phyloP scores from a whole-genome alignment of 2,329 filamentous ascomycete genomes.

The Pestalotiopsis fici region DNA sequence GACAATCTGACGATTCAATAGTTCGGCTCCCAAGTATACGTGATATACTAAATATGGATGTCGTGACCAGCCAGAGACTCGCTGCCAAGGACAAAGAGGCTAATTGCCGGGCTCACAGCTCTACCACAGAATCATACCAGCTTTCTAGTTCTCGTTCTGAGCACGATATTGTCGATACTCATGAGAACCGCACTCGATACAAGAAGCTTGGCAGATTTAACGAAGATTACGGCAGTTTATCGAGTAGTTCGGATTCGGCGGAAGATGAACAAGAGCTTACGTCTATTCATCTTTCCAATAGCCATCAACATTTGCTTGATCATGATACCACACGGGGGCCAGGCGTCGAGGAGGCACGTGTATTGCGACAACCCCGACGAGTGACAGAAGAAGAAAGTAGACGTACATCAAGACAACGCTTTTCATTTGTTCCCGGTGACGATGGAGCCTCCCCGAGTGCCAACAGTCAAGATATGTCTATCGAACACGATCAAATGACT shows the following conservation, averaged over 20 bases:
- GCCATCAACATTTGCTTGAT: neutral
- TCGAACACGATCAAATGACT: neutral
- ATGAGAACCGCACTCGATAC: too few species aligned
- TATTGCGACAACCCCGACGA: neutral
- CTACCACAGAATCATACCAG: neutral
- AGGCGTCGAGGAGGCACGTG: neutral
- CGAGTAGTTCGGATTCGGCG: neutral
- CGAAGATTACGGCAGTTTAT: neutral
- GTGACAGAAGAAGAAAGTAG: neutral
- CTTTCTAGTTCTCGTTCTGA: neutral
- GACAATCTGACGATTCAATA: neutral
- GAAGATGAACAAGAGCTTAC: neutral
- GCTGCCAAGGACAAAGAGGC: slow-evolving; percentile 16
- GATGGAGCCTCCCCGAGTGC: neutral
- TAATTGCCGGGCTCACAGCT: neutral
- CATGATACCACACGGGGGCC: neutral
- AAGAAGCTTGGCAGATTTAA: neutral
- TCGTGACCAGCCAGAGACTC: slow-evolving; percentile 25
- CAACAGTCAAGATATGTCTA: neutral
- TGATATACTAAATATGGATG: slow-evolving; percentile 25
- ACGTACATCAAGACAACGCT: neutral
- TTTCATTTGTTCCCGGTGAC: slow-evolving; percentile 9
- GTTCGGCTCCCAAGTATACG: slow-evolving; percentile 12
- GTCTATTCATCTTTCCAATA: neutral
- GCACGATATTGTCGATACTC: neutral